These are phyloP conservation scores for Colletotrichum cordylinicola DNA, from an alignment of 2,329 filamentous ascomycete genomes.

Conservation along the genomic window DNA sequence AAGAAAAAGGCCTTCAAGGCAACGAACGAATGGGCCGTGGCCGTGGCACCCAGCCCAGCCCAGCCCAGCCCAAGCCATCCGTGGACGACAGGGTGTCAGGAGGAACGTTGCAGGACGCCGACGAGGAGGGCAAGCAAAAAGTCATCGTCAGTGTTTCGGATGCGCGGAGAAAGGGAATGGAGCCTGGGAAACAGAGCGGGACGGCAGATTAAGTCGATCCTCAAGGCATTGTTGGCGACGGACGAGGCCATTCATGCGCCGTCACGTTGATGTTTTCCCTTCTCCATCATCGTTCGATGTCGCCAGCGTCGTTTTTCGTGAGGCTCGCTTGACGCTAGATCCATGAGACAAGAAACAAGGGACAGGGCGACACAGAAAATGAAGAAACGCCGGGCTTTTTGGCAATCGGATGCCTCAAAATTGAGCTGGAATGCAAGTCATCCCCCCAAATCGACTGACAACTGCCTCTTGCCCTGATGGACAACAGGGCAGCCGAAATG, in stretches of 20 bases:
- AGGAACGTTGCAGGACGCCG: slow-evolving; percentile 2
- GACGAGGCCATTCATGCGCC: not conserved
- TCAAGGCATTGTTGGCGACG: not conserved
- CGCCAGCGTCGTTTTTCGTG: not conserved
- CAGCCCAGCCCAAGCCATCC: not conserved
- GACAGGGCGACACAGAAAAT: not conserved
- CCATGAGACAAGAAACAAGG: not conserved
- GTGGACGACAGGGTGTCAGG: not conserved
- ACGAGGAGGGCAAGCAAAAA: not conserved
- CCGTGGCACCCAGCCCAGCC: not conserved
- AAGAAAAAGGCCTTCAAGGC: not conserved
- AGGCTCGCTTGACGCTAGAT: slow-evolving; percentile 5
- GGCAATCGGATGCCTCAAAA: not conserved
- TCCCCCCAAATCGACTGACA: not conserved
- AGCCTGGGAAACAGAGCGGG: not conserved
- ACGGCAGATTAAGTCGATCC: not conserved
- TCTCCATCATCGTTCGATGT: not conserved
- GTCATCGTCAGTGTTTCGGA: not conserved
- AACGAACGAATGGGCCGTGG: not conserved
- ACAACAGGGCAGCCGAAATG: not conserved
- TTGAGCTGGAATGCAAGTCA: not conserved
- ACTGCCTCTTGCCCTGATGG: not conserved
- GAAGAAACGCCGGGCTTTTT: not conserved
- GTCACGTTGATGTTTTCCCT: not conserved
- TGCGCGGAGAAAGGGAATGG: not conserved